These are phyloP conservation scores for Mucor racemosus DNA, from an alignment of 371 early-diverging fungal genomes.

Conservation along the genomic window DNA sequence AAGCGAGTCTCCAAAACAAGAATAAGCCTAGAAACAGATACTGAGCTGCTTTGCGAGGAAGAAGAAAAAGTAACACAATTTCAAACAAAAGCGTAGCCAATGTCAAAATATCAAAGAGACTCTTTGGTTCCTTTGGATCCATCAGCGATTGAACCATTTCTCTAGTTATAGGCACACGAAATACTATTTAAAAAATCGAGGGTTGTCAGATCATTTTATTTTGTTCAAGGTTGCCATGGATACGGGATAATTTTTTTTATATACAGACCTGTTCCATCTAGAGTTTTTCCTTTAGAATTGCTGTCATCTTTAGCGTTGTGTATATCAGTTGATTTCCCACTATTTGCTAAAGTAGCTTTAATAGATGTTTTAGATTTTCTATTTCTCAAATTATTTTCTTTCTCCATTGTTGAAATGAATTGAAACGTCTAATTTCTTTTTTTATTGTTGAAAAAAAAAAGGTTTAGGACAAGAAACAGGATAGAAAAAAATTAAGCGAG, in stretches of 20 bases:
- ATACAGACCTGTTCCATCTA: constrained; percentile 52
- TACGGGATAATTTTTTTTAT: not conserved
- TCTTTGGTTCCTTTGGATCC: constrained; percentile 62
- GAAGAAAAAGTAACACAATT: constrained; percentile 57
- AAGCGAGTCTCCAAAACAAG: constrained; percentile 78
- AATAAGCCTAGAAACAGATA: constrained; percentile 65
- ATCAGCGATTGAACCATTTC: constrained; percentile 70
- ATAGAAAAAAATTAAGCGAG: not conserved
- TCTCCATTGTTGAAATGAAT: constrained; percentile 6
- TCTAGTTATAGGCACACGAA: constrained; percentile 66
- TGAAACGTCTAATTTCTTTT: not conserved
- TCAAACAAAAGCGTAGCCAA: constrained; percentile 63
- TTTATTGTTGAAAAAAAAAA: constrained; percentile 4
- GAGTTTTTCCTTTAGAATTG: constrained; percentile 54
- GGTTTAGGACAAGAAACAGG: not conserved
- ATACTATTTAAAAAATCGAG: constrained; percentile 30
- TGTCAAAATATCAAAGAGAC: constrained; percentile 72
- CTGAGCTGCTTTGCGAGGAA: constrained; percentile 45
- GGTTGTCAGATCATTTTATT: not conserved
- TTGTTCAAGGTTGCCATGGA: not conserved
- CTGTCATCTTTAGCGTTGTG: constrained; percentile 4
- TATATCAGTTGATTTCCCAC: not conserved
- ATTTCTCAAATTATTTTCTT: constrained; percentile 16
- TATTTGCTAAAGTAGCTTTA: not conserved
- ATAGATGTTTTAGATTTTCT: constrained; percentile 18